phyloP scores from a whole-genome alignment of 352 stramenopile genomes.

The Globisporangium spinosum region DNA sequence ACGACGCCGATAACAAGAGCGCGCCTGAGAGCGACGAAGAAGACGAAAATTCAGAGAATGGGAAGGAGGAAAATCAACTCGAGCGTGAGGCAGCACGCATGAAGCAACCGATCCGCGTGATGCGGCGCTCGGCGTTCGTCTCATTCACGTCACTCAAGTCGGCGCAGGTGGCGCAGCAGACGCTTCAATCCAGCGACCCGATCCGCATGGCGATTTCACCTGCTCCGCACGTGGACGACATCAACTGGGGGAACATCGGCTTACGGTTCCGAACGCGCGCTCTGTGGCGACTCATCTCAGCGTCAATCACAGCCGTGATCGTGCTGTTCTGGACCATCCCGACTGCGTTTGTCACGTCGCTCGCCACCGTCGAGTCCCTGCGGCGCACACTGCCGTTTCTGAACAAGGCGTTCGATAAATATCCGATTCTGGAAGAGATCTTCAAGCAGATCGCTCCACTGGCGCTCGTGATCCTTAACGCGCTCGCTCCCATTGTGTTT shows the following conservation, averaged over 20 bases:
- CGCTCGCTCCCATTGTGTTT: constrained; percentile 64
- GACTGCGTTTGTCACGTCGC: constrained; percentile 68
- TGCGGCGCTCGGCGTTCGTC: constrained; percentile 71
- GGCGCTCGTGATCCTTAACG: constrained; percentile 51
- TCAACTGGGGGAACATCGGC: constrained; percentile 78
- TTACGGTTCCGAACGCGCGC: constrained; percentile 46
- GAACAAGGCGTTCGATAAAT: constrained; percentile 55
- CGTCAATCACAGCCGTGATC: constrained; percentile 51
- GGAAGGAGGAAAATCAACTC: constrained; percentile 44
- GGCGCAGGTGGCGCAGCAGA: constrained; percentile 65
- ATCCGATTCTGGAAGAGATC: constrained; percentile 52
- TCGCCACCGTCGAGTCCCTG: constrained; percentile 68
- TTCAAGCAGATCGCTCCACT: constrained; percentile 75
- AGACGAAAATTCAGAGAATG: constrained; percentile 17
- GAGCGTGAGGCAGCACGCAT: constrained; percentile 45
- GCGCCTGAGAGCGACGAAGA: constrained; percentile 9
- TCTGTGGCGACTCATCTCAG: constrained; percentile 47
- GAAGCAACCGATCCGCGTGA: constrained; percentile 53
- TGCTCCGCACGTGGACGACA: constrained; percentile 57
- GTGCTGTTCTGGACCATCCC: constrained; percentile 85
- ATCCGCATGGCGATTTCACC: constrained; percentile 46
- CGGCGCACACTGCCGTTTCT: constrained; percentile 57
- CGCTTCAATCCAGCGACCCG: constrained; percentile 55
- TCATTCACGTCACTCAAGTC: constrained; percentile 74
- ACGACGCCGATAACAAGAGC: constrained; percentile 16